Base-by-base conservation (phyloP, 768 basidiomycete species). In the Naematelia aurantialba region DNA sequence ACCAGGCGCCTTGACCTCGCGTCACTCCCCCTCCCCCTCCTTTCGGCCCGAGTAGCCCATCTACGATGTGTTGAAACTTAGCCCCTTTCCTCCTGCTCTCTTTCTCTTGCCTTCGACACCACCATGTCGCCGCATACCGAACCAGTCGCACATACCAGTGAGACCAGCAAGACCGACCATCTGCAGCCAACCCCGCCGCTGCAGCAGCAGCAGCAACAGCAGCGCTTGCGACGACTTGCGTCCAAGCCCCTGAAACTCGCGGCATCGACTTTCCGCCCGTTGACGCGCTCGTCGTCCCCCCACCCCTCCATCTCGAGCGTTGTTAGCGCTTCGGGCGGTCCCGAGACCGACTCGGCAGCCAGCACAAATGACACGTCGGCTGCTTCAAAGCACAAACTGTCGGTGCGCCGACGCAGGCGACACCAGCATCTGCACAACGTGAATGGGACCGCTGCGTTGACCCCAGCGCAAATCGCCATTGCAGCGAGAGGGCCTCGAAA, bases 191-290 rank as follows among this genome's bases (percentile, higher is more conserved):
- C 14, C 29, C 53, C 1, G 13, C 55, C 8, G 34, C 34, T 8
- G 34, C 34, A 39, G 34, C 34, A 39, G 34, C 34, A 39, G 34
- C 34, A 39, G 17, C 34, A 39, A 8, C 60, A 66, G 22, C 65
- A 67, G 3, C 50, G 59, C 2, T 54, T 73, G 17, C 55, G 53
- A 21, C 54, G 70, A 49, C 54, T 75, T 3, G 73, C 73, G 5
- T 52, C 67, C 10, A 72, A 71, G 65, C 73, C 73, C 4, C 69
- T 75, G 54, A 72, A 65, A 53, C 63, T 75, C 22, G 73, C 68
- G 11, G 68, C 67, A 31, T 70, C 70, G 17, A 67, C 71, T 8
- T 56, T 69, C 51, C 44, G 63, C 21, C 50, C 61, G 10, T 53
- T 66, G 1, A 34, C 59, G 1, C 54, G 63, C 5, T 31, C 59